Evolutionary conservation across 2,329 filamentous ascomycete species (phyloP).

Genomic region (Orbilia ellipsospora): DNA sequence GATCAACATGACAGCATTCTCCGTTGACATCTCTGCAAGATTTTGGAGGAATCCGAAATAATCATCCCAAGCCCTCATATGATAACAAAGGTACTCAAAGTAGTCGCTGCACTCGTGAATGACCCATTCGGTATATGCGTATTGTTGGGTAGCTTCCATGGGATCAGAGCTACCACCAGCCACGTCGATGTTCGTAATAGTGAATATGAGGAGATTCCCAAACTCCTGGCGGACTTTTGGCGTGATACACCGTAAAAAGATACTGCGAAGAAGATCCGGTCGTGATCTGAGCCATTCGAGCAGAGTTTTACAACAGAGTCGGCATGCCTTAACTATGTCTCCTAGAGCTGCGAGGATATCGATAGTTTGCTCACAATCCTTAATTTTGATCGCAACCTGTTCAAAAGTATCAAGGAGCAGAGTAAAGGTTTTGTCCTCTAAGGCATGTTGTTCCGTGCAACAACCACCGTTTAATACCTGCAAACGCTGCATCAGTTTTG

Average conservation of each 20-base stretch:
- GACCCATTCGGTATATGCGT: conserved; percentile 53
- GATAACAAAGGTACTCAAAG: conserved; percentile 64
- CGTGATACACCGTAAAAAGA: conserved; percentile 57
- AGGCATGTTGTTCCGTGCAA: conserved; percentile 66
- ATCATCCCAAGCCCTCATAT: conserved; percentile 77
- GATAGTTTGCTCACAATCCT: conserved; percentile 74
- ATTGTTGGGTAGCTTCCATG: conserved; percentile 49
- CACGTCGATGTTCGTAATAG: conserved; percentile 56
- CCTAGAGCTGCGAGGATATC: conserved; percentile 67
- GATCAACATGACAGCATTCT: conserved; percentile 71
- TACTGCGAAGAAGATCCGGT: conserved; percentile 54
- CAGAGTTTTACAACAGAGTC: conserved; percentile 56
- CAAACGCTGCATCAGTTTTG: conserved; percentile 71
- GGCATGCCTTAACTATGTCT: conserved; percentile 66
- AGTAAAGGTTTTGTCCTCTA: conserved; percentile 64
- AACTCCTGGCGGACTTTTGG: conserved; percentile 57
- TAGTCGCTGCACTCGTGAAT: conserved; percentile 56
- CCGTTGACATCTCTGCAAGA: conserved; percentile 72
- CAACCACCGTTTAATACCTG: conserved; percentile 64
- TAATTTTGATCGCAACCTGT: conserved; percentile 77
- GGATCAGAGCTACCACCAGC: conserved; percentile 29
- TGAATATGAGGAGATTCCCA: conserved; percentile 56
- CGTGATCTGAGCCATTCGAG: conserved; percentile 56
- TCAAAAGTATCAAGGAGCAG: conserved; percentile 73
- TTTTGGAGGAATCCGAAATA: conserved; percentile 76